Conservation (phyloP, 2,329 filamentous ascomycete genomes). For the Hortaea werneckii region DNA sequence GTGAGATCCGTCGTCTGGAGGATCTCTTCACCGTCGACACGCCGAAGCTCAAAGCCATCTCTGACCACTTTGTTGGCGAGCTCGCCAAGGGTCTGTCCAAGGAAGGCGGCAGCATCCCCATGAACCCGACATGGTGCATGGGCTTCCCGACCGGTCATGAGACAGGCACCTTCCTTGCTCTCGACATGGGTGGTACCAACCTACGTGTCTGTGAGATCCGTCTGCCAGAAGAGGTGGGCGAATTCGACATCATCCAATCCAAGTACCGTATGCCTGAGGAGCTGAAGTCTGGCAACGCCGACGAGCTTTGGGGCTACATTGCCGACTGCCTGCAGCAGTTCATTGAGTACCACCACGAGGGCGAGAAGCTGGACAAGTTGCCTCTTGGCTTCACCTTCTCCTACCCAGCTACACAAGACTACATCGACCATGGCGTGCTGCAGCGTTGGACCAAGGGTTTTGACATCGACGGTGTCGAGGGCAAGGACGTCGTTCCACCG, state of each 20-base stretch:
- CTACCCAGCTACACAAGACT: slow-evolving; percentile 85
- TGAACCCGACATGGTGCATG: slow-evolving; percentile 98
- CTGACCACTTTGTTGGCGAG: slow-evolving; percentile 79
- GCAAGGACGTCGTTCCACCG: slow-evolving; percentile 79
- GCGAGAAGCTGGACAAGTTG: slow-evolving; percentile 53
- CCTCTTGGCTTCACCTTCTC: slow-evolving; percentile 94
- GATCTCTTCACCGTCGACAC: slow-evolving; percentile 69
- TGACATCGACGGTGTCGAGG: slow-evolving; percentile 85
- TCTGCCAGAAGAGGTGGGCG: slow-evolving; percentile 74
- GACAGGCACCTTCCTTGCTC: slow-evolving; percentile 74
- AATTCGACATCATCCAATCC: slow-evolving; percentile 90
- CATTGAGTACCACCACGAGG: slow-evolving; percentile 71
- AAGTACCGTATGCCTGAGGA: slow-evolving; percentile 94
- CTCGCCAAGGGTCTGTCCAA: slow-evolving; percentile 79
- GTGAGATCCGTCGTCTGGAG: slow-evolving; percentile 76
- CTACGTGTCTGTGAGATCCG: slow-evolving; percentile 89
- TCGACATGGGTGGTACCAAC: slow-evolving; percentile 96
- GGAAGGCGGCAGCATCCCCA: slow-evolving; percentile 88
- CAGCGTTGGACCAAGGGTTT: slow-evolving; percentile 98
- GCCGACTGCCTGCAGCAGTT: slow-evolving; percentile 88
- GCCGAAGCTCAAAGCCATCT: slow-evolving; percentile 78
- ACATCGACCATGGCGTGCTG: slow-evolving; percentile 83
- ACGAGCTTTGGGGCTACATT: slow-evolving; percentile 91
- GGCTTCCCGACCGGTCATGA: slow-evolving; percentile 77
- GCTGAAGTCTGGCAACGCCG: slow-evolving; percentile 71